These are phyloP conservation scores for Heliocybe sulcata DNA, from an alignment of 1,284 basidiomycete genomes.

Conservation along the genomic window DNA sequence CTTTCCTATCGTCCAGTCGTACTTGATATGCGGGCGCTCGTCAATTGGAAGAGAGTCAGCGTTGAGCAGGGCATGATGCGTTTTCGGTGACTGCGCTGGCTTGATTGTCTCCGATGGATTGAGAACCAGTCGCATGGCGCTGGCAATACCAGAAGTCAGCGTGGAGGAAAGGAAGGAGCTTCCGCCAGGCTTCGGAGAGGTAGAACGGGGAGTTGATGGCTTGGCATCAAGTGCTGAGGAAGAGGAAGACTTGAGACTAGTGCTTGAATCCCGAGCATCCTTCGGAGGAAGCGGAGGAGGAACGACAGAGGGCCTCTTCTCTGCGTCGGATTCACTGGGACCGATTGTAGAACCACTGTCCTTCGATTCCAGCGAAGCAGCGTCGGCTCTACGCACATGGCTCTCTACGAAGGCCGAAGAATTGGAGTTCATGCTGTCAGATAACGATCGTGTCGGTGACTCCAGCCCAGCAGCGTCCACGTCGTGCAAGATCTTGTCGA, in stretches of 20 bases:
- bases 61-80: slow-evolving; percentile 38
- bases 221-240: neutral
- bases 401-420: slow-evolving; percentile 27
- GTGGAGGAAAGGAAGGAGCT: slow-evolving; percentile 34
- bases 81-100: slow-evolving; percentile 20
- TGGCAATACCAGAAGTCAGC: slow-evolving; percentile 44
- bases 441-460: slow-evolving; percentile 13
- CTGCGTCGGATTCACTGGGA: slow-evolving; percentile 8
- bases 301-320: neutral
- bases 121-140: slow-evolving; percentile 51
- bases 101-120: slow-evolving; percentile 27
- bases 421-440: slow-evolving; percentile 10
- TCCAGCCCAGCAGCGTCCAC: slow-evolving; percentile 27
- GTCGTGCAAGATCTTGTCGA: slow-evolving; percentile 43
- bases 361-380: slow-evolving; percentile 20
- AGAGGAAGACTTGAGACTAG: neutral
- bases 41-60: slow-evolving; percentile 39
- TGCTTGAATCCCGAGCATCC: neutral
- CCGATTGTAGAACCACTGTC: slow-evolving; percentile 30
- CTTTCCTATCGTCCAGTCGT: slow-evolving; percentile 70
- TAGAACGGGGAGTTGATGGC: neutral
- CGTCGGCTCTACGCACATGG: slow-evolving; percentile 29
- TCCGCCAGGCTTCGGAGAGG: slow-evolving; percentile 4
- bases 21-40: slow-evolving; percentile 72
- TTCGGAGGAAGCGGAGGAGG: slow-evolving; percentile 2